phyloP scores from a whole-genome alignment of 495 filamentous ascomycete genomes.

The Pyronema omphalodes region DNA sequence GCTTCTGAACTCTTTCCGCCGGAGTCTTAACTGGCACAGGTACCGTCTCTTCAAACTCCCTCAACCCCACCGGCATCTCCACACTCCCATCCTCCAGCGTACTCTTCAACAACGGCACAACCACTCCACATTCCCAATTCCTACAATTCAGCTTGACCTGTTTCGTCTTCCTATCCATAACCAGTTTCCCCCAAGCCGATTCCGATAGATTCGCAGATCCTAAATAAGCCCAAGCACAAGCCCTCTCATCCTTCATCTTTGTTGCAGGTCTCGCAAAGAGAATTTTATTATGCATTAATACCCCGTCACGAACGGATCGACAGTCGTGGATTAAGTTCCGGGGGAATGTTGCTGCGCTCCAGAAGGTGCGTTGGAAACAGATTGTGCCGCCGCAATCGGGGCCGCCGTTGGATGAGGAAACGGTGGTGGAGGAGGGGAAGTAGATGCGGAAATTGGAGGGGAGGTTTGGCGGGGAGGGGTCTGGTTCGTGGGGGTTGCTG shows the following conservation, averaged over 20 bases:
- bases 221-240: constrained; percentile 59
- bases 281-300: constrained; percentile 84
- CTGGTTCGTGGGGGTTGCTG: background rate
- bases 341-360: constrained; percentile 47
- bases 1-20: constrained; percentile 28
- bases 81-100: background rate
- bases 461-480: constrained; percentile 23
- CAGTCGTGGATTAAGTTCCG: constrained; percentile 53
- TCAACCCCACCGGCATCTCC: constrained; percentile 18
- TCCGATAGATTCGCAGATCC: constrained; percentile 85
- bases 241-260: constrained; percentile 9
- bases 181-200: constrained; percentile 72
- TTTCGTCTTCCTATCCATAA: constrained; percentile 44
- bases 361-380: constrained; percentile 54
- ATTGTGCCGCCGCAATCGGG: constrained; percentile 54
- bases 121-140: constrained; percentile 93
- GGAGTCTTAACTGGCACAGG: constrained; percentile 60
- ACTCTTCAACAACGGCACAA: constrained; percentile 34
- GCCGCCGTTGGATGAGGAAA: constrained; percentile 41
- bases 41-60: constrained; percentile 37
- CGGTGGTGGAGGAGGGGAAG: constrained; percentile 64
- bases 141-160: constrained; percentile 58
- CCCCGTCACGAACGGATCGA: constrained; percentile 40
- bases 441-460: constrained; percentile 48
- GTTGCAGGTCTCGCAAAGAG: constrained; percentile 42